Evolutionary conservation across 306 rosid species (phyloP).

Genomic region (Castanea mollissima): DNA sequence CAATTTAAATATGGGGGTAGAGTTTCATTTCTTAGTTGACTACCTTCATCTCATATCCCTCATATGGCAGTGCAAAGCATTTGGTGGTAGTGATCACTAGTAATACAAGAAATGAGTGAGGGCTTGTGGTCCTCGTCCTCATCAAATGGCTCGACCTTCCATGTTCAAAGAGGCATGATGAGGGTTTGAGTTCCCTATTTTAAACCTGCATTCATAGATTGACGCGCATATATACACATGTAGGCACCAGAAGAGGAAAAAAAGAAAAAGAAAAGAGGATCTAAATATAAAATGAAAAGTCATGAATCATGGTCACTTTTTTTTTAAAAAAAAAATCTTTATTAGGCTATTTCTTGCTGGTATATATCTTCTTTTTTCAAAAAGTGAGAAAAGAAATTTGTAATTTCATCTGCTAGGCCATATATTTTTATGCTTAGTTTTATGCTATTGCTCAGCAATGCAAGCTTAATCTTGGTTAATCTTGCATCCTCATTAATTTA

Average conservation of each 20-base stretch:
- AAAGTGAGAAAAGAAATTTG: background rate
- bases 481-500: too few species aligned
- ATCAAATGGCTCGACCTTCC: slow-evolving; percentile 46
- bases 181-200: slow-evolving; percentile 13
- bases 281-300: background rate
- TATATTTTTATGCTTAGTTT: background rate
- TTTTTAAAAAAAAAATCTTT: too few species aligned
- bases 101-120: slow-evolving; percentile 67
- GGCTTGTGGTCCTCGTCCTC: slow-evolving; percentile 50
- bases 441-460: background rate
- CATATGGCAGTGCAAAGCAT: slow-evolving; percentile 34
- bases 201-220: slow-evolving; percentile 19
- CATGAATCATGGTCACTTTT: background rate
- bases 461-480: background rate
- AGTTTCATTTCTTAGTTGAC: slow-evolving; percentile 69
- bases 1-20: slow-evolving; percentile 35
- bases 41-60: slow-evolving; percentile 30
- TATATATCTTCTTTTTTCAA: background rate
- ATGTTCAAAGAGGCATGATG: slow-evolving; percentile 56
- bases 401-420: background rate
- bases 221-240: background rate
- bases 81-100: slow-evolving; percentile 33
- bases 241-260: background rate
- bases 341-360: background rate
- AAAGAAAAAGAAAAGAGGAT: background rate